phyloP scores from a whole-genome alignment of 169 alveolate species.

The Plasmodium berghei region DNA sequence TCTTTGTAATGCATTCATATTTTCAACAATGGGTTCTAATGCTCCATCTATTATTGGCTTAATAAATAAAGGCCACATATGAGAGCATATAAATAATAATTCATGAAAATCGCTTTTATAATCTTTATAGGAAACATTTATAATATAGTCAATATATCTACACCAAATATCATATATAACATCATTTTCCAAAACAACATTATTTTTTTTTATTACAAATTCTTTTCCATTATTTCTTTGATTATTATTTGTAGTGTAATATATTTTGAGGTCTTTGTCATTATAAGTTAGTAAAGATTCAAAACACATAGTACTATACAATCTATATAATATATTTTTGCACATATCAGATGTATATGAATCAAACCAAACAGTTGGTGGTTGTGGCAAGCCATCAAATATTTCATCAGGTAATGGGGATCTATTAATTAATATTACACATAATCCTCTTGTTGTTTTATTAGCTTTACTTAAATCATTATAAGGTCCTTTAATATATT shows the following conservation, averaged over 20 bases:
- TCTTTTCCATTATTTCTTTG: conserved; percentile 3
- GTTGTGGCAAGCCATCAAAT: conserved; percentile 74
- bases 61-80: conserved; percentile 76
- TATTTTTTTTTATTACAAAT: conserved; percentile 51
- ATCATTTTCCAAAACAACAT: conserved; percentile 57
- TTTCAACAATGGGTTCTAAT: conserved; percentile 77
- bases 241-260: conserved; percentile 31
- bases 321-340: conserved; percentile 62
- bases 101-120: conserved; percentile 77
- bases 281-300: conserved; percentile 64
- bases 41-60: conserved; percentile 66
- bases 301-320: conserved; percentile 60
- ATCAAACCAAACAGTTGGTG: conserved; percentile 78
- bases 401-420: conserved; percentile 77
- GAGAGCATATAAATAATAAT: conserved; percentile 57
- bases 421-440: conserved; percentile 67
- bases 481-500: conserved; percentile 75
- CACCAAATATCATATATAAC: conserved; percentile 76
- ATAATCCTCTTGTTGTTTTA: conserved; percentile 62
- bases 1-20: conserved; percentile 76
- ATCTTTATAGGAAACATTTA: conserved; percentile 73
- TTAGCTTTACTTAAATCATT: conserved; percentile 72
- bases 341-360: conserved; percentile 74
- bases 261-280: conserved; percentile 66
- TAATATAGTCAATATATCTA: conserved; percentile 69